Evolutionary conservation across 1,139 yeast genomes (phyloP).

Genomic region (Magnusiomyces ingens): DNA sequence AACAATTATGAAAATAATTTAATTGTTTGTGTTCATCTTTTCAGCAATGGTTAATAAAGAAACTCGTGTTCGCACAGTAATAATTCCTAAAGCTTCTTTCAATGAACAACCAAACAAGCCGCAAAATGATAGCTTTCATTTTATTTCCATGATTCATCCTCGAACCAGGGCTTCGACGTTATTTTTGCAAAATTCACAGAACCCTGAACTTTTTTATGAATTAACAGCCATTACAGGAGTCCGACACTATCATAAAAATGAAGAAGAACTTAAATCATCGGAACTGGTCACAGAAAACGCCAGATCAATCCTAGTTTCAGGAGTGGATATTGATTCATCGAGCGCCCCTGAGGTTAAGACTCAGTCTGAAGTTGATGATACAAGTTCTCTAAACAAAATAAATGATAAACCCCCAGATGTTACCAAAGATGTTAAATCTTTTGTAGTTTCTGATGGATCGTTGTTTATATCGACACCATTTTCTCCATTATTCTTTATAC

Average conservation of each 20-base stretch:
- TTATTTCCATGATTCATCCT: constrained; percentile 9
- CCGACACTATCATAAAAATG: constrained; percentile 3
- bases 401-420: background rate
- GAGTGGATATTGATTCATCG: too few species aligned
- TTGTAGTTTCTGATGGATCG: constrained; percentile 22
- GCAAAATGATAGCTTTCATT: background rate
- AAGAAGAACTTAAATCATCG: constrained; percentile 6
- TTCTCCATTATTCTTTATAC: constrained; percentile 28
- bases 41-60: background rate
- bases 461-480: constrained; percentile 30
- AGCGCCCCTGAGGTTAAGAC: background rate
- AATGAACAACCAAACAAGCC: background rate
- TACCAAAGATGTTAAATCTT: constrained; percentile 2
- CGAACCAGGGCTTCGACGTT: constrained; percentile 10
- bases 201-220: constrained; percentile 4
- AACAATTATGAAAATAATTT: background rate
- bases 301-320: constrained; percentile 2
- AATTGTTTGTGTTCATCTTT: background rate
- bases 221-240: constrained; percentile 9
- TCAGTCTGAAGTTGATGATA: background rate
- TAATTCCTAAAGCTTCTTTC: background rate
- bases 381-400: background rate
- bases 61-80: background rate
- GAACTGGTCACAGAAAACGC: constrained; percentile 9
- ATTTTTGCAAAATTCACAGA: background rate